A percentile compares a stretch with the other conserved stretches of the same genome.
Conservation (phyloP, 208 protist genomes). For the Trypanosoma brucei region DNA sequence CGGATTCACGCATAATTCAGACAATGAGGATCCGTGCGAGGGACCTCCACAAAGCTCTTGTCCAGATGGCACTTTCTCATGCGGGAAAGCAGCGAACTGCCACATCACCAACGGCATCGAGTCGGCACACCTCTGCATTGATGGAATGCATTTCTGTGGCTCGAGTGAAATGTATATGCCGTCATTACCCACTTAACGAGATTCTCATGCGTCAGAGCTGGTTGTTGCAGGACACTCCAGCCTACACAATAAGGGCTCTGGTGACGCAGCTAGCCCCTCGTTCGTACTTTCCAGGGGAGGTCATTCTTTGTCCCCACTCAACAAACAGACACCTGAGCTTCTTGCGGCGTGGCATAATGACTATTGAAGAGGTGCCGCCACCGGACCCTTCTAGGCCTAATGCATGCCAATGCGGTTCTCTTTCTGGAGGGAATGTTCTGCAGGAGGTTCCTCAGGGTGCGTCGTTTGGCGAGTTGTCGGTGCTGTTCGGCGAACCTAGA, state of each 20-base stretch:
- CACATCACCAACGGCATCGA: neutral
- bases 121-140: constrained; percentile 21
- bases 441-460: constrained; percentile 34
- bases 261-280: constrained; percentile 61
- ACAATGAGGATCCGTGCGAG: constrained; percentile 56
- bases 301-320: constrained; percentile 68
- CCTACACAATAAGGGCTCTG: constrained; percentile 61
- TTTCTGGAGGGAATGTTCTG: constrained; percentile 9
- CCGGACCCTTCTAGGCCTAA: neutral
- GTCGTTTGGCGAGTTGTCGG: constrained; percentile 82
- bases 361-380: constrained; percentile 42
- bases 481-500: constrained; percentile 80
- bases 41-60: constrained; percentile 63
- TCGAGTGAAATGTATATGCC: constrained; percentile 41
- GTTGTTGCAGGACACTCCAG: constrained; percentile 80
- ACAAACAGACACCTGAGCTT: constrained; percentile 67
- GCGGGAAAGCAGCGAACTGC: constrained; percentile 8
- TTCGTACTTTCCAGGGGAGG: constrained; percentile 70
- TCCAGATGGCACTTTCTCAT: constrained; percentile 29
- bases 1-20: constrained; percentile 35
- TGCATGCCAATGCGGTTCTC: constrained; percentile 1
- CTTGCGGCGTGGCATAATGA: constrained; percentile 59
- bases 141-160: constrained; percentile 53
- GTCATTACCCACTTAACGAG: constrained; percentile 71
- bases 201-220: constrained; percentile 84